A percentile compares a stretch with the other conserved stretches of the same genome.
phyloP scores from a whole-genome alignment of 495 filamentous ascomycete species.

The Pseudevernia furfuracea region DNA sequence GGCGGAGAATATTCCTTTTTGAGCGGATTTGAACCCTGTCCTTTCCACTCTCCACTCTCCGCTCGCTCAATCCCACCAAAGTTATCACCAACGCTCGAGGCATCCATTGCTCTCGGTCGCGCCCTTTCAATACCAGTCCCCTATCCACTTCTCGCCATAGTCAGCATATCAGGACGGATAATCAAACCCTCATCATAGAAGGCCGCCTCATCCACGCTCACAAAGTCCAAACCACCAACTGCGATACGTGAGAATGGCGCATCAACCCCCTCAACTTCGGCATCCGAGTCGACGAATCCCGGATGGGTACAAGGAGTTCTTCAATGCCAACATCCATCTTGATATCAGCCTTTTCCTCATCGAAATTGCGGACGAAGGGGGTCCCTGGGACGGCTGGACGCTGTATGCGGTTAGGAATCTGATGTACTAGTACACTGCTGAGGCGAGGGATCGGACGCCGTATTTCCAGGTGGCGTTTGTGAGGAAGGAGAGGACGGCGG shows the following conservation, averaged over 20 bases:
- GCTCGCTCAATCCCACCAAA: not conserved
- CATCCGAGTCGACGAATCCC: not conserved
- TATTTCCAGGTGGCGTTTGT: not conserved
- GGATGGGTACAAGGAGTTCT: not conserved
- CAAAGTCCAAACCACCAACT: not conserved
- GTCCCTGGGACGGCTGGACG: not conserved
- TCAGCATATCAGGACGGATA: not conserved
- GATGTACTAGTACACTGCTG: not conserved
- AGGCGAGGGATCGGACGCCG: not conserved
- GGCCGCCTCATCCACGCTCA: not conserved
- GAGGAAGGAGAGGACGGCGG: not conserved
- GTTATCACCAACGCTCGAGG: not conserved
- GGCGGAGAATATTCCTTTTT: not conserved
- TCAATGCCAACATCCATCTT: not conserved
- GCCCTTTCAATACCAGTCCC: not conserved
- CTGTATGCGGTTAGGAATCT: not conserved
- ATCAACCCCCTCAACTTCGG: not conserved
- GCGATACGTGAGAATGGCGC: not conserved
- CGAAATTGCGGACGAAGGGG: not conserved
- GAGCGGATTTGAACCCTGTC: not conserved
- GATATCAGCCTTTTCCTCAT: not conserved
- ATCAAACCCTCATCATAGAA: not conserved
- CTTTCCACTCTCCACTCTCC: not conserved
- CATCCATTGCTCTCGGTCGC: not conserved
- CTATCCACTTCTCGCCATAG: not conserved